Evolutionary conservation across 1,284 basidiomycete species (phyloP), one percentile per base, ranked within the genome.

Genomic region (Filobasidium uniguttulatum): DNA sequence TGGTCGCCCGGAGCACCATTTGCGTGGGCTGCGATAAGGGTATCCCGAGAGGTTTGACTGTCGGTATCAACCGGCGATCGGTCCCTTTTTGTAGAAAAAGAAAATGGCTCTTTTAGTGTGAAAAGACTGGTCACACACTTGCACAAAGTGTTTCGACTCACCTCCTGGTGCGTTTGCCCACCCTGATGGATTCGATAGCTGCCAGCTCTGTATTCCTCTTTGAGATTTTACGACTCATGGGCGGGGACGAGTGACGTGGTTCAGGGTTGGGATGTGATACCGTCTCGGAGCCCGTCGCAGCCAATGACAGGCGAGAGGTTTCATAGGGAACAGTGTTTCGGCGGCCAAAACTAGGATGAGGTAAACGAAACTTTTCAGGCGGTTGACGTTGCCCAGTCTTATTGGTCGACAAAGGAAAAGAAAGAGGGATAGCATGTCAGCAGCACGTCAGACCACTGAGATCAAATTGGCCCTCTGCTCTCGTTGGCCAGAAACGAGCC

Each of bases 391-490:
- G n/a, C 3, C 12, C 44, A 38, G 38, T 19, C 3, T 20, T 15
- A 22, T 51, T 43, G 5, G 31, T 19, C n/a, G 14, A 30, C 2
- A 28, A 19, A 22, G 23, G 36, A 2, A 22, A 31, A 17, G n/a
- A 45, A 8, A 46, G 10, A 22, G n/a, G 36, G n/a, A 20, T 45
- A 19, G 35, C 14, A 19, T n/a, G 19, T 46, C 22, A n/a, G 28
- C 10, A 48, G 23, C 15, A 54, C 22, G 17, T 46, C n/a, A 14
- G 41, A 34, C 6, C 25, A 36, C 51, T 52, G 36, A 30, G 10
- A 36, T 36, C 6, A 14, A 3, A 9, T 49, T 29, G 17, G 14
- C 17, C 35, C 19, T 14, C 14, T 26, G 33, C n/a, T 7, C 8
- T 9, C 26, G 14, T 6, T 14, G 12, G 14, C 31, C 28, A 33